Evolutionary conservation across 2,329 filamentous ascomycete species (phyloP).

Genomic region (Pyrenophora graminea): DNA sequence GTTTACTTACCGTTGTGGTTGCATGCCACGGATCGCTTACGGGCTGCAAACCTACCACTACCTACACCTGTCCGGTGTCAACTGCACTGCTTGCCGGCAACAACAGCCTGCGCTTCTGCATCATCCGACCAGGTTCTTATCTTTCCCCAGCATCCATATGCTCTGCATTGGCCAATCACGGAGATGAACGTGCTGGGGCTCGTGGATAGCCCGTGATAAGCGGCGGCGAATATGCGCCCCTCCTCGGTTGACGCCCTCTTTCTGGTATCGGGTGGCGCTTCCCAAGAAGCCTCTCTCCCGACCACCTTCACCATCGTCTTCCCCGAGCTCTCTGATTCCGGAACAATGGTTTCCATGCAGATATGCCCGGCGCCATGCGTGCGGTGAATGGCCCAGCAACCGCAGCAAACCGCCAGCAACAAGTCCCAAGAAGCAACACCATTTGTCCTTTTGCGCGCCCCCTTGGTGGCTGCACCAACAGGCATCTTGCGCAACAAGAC

Average conservation of each 20-base stretch:
- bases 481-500: constrained; percentile 14
- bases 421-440: too few species aligned
- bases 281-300: constrained; percentile 25
- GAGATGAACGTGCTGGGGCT: constrained; percentile 17
- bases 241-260: constrained; percentile 41
- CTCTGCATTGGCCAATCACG: constrained; percentile 21
- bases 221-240: constrained; percentile 42
- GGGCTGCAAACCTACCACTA: constrained; percentile 21
- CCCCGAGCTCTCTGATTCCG: constrained; percentile 23
- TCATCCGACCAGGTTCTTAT: constrained; percentile 36
- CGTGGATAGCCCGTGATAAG: constrained; percentile 36
- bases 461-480: constrained; percentile 11
- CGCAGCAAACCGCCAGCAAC: neutral
- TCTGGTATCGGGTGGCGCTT: constrained; percentile 37
- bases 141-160: constrained; percentile 35
- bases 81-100: constrained; percentile 17
- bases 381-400: neutral
- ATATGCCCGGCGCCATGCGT: neutral
- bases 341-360: constrained; percentile 5
- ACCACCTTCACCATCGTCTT: constrained; percentile 36
- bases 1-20: constrained; percentile 2
- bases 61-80: constrained; percentile 21
- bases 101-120: constrained; percentile 24
- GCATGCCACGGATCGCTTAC: constrained; percentile 23
- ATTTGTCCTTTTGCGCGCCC: too few species aligned